phyloP scores from a whole-genome alignment of 2,329 filamentous ascomycete genomes.

The Zasmidium cellare region DNA sequence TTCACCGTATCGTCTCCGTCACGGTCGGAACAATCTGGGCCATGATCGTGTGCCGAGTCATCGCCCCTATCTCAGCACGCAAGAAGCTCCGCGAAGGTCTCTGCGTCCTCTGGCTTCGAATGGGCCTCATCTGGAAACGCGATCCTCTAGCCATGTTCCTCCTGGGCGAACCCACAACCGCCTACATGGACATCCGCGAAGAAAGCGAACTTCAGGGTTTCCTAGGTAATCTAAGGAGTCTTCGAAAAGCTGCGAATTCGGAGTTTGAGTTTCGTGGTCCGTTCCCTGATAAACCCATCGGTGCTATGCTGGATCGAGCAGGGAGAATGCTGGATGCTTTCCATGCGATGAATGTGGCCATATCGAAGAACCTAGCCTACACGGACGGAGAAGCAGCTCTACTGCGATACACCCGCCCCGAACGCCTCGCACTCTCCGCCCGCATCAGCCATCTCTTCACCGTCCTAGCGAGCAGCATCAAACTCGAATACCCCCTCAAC shows the following conservation, averaged over 20 bases:
- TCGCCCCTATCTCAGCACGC: constrained; percentile 92
- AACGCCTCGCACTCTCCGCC: constrained; percentile 78
- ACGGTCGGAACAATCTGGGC: constrained; percentile 88
- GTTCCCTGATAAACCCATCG: constrained; percentile 74
- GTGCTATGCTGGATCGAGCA: constrained; percentile 74
- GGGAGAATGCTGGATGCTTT: constrained; percentile 88
- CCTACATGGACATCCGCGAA: constrained; percentile 84
- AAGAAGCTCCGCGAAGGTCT: constrained; percentile 86
- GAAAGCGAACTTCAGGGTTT: constrained; percentile 85
- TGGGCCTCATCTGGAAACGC: constrained; percentile 94
- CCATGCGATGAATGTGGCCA: constrained; percentile 92
- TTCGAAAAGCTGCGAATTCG: constrained; percentile 70
- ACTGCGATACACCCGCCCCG: constrained; percentile 73
- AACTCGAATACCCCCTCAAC: constrained; percentile 89
- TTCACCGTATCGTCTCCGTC: constrained; percentile 85
- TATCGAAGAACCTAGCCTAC: constrained; percentile 73
- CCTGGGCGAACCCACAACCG: constrained; percentile 36
- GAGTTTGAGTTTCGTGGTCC: constrained; percentile 89
- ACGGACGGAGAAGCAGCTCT: constrained; percentile 80
- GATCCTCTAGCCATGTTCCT: constrained; percentile 77
- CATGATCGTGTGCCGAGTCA: constrained; percentile 79
- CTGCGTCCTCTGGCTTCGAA: constrained; percentile 86
- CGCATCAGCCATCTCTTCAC: constrained; percentile 85
- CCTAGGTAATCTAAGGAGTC: constrained; percentile 67
- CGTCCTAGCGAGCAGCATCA: constrained; percentile 88